These are phyloP conservation scores for Leccinum griseonigrum DNA, from an alignment of 1,284 basidiomycete genomes.

Conservation along the genomic window DNA sequence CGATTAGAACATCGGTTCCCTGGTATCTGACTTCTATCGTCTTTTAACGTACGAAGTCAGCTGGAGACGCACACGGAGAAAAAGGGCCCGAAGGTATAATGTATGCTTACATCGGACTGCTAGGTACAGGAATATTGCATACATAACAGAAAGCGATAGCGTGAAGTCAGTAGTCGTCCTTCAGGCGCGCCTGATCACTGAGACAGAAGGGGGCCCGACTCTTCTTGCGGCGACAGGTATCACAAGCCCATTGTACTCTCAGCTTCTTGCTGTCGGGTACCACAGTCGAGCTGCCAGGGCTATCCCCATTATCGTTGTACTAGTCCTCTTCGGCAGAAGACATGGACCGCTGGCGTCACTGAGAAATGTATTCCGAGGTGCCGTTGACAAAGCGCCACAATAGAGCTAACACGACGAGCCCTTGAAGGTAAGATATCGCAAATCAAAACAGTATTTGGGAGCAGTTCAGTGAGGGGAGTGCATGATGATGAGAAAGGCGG, in stretches of 20 bases:
- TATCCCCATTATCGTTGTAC: constrained; percentile 32
- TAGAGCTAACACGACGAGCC: background rate
- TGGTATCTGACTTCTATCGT: constrained; percentile 63
- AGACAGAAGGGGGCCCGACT: constrained; percentile 38
- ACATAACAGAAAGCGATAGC: background rate
- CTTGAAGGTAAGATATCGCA: background rate
- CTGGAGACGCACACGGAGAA: background rate
- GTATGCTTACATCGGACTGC: constrained; percentile 55
- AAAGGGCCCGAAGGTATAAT: background rate
- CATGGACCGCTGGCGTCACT: background rate
- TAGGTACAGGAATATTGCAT: background rate
- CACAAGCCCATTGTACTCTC: constrained; percentile 71
- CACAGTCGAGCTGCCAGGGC: background rate
- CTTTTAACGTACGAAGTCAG: constrained; percentile 25
- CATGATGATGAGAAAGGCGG: background rate
- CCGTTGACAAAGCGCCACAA: background rate
- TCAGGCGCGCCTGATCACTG: background rate
- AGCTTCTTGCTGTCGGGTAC: constrained; percentile 52
- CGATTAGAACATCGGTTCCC: constrained; percentile 78
- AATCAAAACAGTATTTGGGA: background rate
- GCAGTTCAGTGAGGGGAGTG: background rate
- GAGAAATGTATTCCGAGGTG: background rate
- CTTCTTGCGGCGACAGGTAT: constrained; percentile 74
- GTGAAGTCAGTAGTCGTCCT: constrained; percentile 9
- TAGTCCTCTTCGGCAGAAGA: constrained; percentile 40